Evolutionary conservation across 345 rosid species (phyloP), one percentile per base, ranked within the genome.

Genomic region (Kandelia obovata): DNA sequence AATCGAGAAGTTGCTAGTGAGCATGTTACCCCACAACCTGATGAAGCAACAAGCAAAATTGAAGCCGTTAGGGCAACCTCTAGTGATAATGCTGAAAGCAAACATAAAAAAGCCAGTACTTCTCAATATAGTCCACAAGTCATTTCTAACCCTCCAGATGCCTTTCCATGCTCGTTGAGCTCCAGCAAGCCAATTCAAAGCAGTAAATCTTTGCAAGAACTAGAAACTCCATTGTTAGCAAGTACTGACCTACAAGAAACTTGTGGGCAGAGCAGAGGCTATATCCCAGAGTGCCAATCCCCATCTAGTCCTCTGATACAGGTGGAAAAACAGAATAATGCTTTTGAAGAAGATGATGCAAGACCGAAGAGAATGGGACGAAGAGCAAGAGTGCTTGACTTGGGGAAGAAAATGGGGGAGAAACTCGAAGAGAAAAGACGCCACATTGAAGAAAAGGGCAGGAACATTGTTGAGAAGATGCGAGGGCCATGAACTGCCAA

Each of bases 331-430:
- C 80, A 56, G 27, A 63, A 39, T 65, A 21, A 21, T 23, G 70
- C 64, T 19, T 25, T 51, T 31, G 95, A 82, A 56, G 92, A 88
- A 25, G 87, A 82, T 27, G 89, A 88, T 53, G 58, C 74, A 2
- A 84, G 73, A 82, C 83, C 74, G 11, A 91, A 82, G 88, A 91
- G 74, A 75, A 46, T 70, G 58, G 95, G 98, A 56, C 77, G 83
- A 74, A 86, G 68, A 70, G 96, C 88, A 20, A 86, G 87, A 75
- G 88, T 94, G 92, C 71, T 89, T 21, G 96, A 88, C 73, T 69
- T 94, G 53, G 85, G 89, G 73, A 89, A 89, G 88, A 94, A 88
- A 80, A 80, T 94, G 88, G 91, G 96, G 21, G 99, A 91, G 77
- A 94, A 88, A 82, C 62, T 94, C 0, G 99, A 91, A 73, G 97